Base-by-base conservation (phyloP, 148 eudicot species). In the Cornus suecica region DNA sequence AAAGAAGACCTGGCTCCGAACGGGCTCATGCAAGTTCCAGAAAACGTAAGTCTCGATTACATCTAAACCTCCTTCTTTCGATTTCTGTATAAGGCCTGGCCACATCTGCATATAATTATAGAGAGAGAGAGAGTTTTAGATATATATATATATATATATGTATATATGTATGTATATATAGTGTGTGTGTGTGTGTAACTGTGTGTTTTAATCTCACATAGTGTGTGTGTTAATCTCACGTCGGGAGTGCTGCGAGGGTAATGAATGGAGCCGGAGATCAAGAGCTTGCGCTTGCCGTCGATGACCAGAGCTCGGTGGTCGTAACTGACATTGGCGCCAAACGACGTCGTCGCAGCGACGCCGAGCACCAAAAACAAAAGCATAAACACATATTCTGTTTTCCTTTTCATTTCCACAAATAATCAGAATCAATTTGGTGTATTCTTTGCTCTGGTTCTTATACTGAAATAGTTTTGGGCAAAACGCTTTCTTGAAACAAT, bases 211-310 rank as follows among this genome's bases (percentile, higher is more conserved):
- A n/a, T n/a, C n/a, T n/a, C n/a, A n/a, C n/a, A n/a, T n/a, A n/a
- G n/a, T n/a, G 42, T 37, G n/a, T 2, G 75, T 56, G 27, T 15
- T 1, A 10, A 23, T 22, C 13, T 30, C 3, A 94, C 97, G 42
- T 91, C 93, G 0, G 99, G 99, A 37, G 99, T 93, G 83, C 99
- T 95, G 32, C 99, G 98, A 41, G 99, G 99, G 68, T 93, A 95
- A 83, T 95, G 99, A 80, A 93, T 91, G 37, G 98, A 87, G 31
- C 99, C 99, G 67, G 99, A 95, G 69, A 93, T 83, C 72, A 95
- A 77, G 9, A 95, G 72, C 28, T 89, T 84, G 27, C 99, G 88
- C 74, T 86, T 76, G 58, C 99, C 99, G 81, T 95, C 89, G 80
- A 95, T 93, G 34, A 93, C 80, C 52, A 95, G 29, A 25, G 99